Evolutionary conservation across 306 rosid genomes (phyloP).

Genomic region (Inga leiocalycina): DNA sequence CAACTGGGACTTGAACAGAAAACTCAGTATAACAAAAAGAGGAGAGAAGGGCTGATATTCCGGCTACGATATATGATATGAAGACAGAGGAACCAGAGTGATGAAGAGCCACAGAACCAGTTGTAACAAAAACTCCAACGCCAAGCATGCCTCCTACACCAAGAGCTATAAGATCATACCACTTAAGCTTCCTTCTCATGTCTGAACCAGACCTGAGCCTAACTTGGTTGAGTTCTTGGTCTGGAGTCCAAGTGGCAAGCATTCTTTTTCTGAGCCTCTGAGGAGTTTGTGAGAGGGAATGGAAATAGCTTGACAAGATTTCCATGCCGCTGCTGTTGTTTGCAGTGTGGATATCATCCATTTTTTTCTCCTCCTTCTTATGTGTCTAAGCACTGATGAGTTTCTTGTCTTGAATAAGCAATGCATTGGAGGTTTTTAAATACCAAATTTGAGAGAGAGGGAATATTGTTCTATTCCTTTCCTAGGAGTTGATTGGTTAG

Average conservation of each 20-base stretch:
- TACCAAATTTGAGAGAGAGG: conserved; percentile 44
- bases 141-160: conserved; percentile 99
- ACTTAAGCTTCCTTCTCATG: conserved; percentile 83
- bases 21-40: conserved; percentile 92
- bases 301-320: conserved; percentile 59
- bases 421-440: conserved; percentile 54
- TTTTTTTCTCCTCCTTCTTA: conserved; percentile 20
- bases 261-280: conserved; percentile 78
- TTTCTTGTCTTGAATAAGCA: conserved; percentile 43
- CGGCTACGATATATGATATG: conserved; percentile 84
- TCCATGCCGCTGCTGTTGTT: conserved; percentile 31
- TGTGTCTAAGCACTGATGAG: conserved; percentile 19
- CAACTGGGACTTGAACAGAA: conserved; percentile 90
- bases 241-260: conserved; percentile 95
- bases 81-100: conserved; percentile 86
- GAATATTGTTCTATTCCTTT: conserved; percentile 39
- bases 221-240: conserved; percentile 84
- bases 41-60: conserved; percentile 86
- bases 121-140: conserved; percentile 91
- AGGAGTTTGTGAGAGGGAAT: conserved; percentile 80
- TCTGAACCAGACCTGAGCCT: conserved; percentile 90
- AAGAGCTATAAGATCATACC: conserved; percentile 86
- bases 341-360: conserved; percentile 40
- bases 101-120: conserved; percentile 66
- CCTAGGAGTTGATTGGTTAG: conserved; percentile 28